Evolutionary conservation across 2,329 filamentous ascomycete species (phyloP), one percentile per base, ranked within the genome.

Genomic region (Ophiostoma australiae): DNA sequence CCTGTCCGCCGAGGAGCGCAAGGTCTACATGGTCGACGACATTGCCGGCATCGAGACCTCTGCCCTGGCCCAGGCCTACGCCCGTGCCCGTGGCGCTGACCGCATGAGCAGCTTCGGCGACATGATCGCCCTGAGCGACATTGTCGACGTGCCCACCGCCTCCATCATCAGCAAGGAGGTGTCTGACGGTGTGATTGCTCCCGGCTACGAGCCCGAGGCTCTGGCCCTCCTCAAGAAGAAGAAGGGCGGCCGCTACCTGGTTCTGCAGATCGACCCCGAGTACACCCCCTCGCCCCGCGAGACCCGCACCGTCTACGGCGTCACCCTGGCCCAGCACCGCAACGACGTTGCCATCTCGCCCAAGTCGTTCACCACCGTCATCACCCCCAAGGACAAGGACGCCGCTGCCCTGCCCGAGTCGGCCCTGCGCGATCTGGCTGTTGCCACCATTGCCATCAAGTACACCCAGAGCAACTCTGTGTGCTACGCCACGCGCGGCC

Each of bases 401-500:
- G 85, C 88, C 69, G 81, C 84, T 55, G 80, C 87, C 23, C 87
- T 99, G 27, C 87, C 94, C 55, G 92, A 95, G 77, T 86, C 87
- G 71, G 95, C 95, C 69, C 86, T 94, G 73, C 90, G 94, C 73
- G 95, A 99, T 78, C 84, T 99, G 74, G 94, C 94, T 37, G 91
- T 99, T 67, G 95, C 95, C 70, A 99, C 95, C 71, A 97, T 99
- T 78, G 93, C 95, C 44, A 86, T 98, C 77, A 99, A 99, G 84
- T 99, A 97, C 85, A 99, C 95, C 1, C 94, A 99, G 83, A 97
- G 93, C 79, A 99, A 99, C 87, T 97, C 94, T 35, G 95, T 99
- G 74, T 98, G 94, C 87, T 99, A 98, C 79, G 94, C 95, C 70
- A 85, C 93, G 74, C 94, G 97, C 77, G 95, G 95, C 67, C 95